phyloP scores from a whole-genome alignment of 2,329 filamentous ascomycete genomes.

The Alternaria viburni region DNA sequence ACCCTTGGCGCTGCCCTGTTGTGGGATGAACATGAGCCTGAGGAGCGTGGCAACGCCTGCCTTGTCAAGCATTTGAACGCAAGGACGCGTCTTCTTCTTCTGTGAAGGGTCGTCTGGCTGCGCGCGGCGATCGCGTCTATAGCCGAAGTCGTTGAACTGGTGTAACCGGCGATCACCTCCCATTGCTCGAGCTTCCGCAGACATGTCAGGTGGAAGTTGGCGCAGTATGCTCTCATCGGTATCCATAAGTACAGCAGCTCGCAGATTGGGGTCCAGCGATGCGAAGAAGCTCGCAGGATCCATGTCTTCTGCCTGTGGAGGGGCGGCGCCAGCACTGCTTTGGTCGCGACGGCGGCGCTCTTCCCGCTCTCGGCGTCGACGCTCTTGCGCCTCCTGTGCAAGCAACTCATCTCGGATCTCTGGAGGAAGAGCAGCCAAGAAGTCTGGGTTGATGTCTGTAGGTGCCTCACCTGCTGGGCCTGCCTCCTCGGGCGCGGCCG shows the following conservation, averaged over 20 bases:
- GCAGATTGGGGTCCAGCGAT: conserved; percentile 82
- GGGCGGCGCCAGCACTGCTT: conserved; percentile 52
- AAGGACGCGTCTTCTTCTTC: conserved; percentile 74
- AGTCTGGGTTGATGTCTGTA: conserved; percentile 88
- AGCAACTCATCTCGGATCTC: conserved; percentile 91
- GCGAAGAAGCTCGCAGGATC: conserved; percentile 91
- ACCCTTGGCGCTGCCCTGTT: conserved; percentile 83
- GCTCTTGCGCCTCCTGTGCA: conserved; percentile 87
- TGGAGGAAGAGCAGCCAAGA: conserved; percentile 87
- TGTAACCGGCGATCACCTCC: conserved; percentile 61
- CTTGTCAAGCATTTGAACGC: conserved; percentile 97
- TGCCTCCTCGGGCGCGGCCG: conserved; percentile 12
- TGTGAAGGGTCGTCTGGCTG: conserved; percentile 55
- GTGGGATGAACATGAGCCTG: conserved; percentile 97
- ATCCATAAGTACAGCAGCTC: conserved; percentile 87
- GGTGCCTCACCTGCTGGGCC: conserved; percentile 70
- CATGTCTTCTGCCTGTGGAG: conserved; percentile 70
- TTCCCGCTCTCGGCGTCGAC: conserved; percentile 85
- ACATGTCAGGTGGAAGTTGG: conserved; percentile 82
- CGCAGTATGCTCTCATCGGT: conserved; percentile 88
- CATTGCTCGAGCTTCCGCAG: conserved; percentile 81
- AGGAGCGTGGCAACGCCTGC: conserved; percentile 93
- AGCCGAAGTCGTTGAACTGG: conserved; percentile 55
- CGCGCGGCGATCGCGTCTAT: conserved; percentile 45
- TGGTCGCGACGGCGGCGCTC: conserved; percentile 73